Evolutionary conservation across 345 rosid species (phyloP).

Genomic region (Arabidopsis suecica): DNA sequence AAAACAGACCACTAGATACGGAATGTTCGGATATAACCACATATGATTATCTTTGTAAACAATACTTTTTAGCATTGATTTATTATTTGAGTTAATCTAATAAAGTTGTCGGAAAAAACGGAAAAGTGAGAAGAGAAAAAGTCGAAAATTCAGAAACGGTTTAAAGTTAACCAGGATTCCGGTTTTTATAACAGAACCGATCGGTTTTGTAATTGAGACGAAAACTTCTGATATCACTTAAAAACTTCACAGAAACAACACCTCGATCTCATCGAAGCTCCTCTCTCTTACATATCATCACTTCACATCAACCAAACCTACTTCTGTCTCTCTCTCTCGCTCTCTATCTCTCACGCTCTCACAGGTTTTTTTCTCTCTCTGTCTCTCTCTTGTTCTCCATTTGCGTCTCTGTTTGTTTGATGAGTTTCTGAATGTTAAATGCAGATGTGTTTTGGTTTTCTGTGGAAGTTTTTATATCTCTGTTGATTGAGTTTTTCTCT

Average conservation of each 20-base stretch:
- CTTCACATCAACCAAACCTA: slow-evolving; percentile 35
- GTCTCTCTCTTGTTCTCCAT: neutral
- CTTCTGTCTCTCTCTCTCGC: slow-evolving; percentile 36
- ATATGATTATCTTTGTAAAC: no score
- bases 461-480: neutral
- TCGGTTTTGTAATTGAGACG: neutral
- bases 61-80: no score
- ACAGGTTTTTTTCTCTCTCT: slow-evolving; percentile 27
- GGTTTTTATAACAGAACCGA: neutral
- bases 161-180: neutral
- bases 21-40: no score
- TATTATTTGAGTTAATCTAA: no score
- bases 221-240: neutral
- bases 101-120: no score
- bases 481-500: slow-evolving; percentile 20
- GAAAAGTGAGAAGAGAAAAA: no score
- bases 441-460: slow-evolving; percentile 22
- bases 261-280: slow-evolving; percentile 51
- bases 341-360: slow-evolving; percentile 13
- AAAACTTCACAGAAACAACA: slow-evolving; percentile 2
- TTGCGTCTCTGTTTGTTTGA: neutral
- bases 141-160: neutral
- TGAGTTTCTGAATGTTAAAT: slow-evolving; percentile 12
- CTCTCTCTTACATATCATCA: slow-evolving; percentile 22
- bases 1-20: no score